Conservation (phyloP, 1,284 basidiomycete species). For the Ceratobasidium sp. region DNA sequence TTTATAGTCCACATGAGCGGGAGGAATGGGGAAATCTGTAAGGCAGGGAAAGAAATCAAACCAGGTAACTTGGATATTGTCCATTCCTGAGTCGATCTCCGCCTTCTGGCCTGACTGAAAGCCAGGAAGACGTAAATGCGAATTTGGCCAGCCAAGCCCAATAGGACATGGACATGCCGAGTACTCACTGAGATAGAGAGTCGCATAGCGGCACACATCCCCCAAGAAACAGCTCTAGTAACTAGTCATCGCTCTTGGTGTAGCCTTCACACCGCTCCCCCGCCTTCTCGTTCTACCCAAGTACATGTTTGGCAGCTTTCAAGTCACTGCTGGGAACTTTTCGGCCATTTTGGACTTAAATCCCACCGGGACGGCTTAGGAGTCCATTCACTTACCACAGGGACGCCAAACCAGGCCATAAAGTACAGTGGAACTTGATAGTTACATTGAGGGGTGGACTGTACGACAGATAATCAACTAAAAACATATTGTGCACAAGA, state of each 20-base stretch:
- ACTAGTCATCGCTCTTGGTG: conserved; percentile 89
- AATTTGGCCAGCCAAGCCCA: conserved; percentile 43
- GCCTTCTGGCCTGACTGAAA: conserved; percentile 99
- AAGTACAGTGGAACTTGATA: too few relatives aligned
- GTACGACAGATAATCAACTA: too few relatives aligned
- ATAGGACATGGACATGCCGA: conserved; percentile 30
- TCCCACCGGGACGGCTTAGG: too few relatives aligned
- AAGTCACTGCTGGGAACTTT: too few relatives aligned
- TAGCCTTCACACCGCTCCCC: conserved; percentile 67
- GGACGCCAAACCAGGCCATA: too few relatives aligned
- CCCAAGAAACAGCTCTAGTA: conserved; percentile 99
- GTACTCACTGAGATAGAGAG: conserved; percentile 90
- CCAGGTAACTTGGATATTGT: conserved; percentile 72
- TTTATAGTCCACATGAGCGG: too few relatives aligned
- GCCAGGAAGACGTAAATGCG: conserved; percentile 82
- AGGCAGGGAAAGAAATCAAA: not conserved
- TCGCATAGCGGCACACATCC: conserved; percentile 95
- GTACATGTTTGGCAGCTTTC: too few relatives aligned
- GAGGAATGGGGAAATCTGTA: not conserved
- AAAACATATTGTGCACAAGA: too few relatives aligned
- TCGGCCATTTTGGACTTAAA: too few relatives aligned
- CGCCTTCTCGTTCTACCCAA: conserved; percentile 71
- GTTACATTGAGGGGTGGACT: too few relatives aligned
- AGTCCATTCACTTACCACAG: too few relatives aligned
- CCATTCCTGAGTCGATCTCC: conserved; percentile 85